Conservation (phyloP, 768 basidiomycete species). For the Termitomyces sp. region DNA sequence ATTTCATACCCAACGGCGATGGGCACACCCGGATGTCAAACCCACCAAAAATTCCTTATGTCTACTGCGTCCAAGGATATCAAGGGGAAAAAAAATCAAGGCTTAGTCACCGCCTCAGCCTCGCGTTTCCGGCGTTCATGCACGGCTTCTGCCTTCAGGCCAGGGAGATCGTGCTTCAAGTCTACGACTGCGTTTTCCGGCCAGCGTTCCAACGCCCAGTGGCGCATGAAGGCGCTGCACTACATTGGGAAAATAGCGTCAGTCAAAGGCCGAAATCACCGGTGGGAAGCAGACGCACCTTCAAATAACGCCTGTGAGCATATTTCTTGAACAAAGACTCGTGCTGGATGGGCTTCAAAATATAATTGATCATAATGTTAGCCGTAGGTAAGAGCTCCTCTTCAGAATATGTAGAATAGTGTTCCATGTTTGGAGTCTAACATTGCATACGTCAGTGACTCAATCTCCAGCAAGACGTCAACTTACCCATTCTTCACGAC, state of each 20-base stretch:
- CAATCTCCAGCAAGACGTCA: neutral
- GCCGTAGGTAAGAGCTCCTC: constrained; percentile 75
- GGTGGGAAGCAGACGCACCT: constrained; percentile 40
- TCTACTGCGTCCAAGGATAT: neutral
- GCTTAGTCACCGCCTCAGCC: neutral
- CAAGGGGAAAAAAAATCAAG: neutral
- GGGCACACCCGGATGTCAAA: neutral
- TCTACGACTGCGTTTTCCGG: constrained; percentile 50
- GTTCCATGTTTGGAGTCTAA: constrained; percentile 79
- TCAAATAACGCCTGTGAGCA: constrained; percentile 76
- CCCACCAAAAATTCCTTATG: neutral
- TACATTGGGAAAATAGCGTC: constrained; percentile 21
- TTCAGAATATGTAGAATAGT: constrained; percentile 85
- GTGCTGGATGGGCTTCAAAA: constrained; percentile 67
- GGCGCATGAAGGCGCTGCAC: constrained; percentile 72
- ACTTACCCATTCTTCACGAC: constrained; percentile 80
- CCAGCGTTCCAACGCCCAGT: constrained; percentile 79
- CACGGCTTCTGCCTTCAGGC: constrained; percentile 46
- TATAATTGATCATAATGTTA: constrained; percentile 83
- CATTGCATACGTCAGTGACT: constrained; percentile 5
- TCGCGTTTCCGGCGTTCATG: constrained; percentile 19
- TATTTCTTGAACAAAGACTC: constrained; percentile 88
- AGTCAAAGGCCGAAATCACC: neutral
- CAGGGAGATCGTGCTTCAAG: constrained; percentile 47
- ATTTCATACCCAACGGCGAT: neutral